Conservation (phyloP, 2,329 filamentous ascomycete species). For the Tolypocladium endophyticum region DNA sequence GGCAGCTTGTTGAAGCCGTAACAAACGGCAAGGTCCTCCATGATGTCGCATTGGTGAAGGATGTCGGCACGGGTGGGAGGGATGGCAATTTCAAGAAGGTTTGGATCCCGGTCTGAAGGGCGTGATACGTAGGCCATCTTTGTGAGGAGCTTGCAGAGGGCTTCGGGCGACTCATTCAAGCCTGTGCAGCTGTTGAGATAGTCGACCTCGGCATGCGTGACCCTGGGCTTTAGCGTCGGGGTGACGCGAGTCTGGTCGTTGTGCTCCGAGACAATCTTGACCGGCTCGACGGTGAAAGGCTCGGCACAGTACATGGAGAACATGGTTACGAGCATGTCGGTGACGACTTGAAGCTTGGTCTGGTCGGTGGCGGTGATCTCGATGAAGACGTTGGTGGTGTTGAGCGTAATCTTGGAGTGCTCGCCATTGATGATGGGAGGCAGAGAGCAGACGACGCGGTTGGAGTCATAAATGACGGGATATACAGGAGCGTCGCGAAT, state of each 20-base stretch:
- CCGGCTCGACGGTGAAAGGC: slow-evolving; percentile 84
- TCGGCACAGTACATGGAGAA: slow-evolving; percentile 87
- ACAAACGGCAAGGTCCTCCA: slow-evolving; percentile 95
- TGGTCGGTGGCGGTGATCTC: slow-evolving; percentile 93
- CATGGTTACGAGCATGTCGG: slow-evolving; percentile 94
- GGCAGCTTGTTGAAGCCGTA: slow-evolving; percentile 97
- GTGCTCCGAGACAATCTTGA: slow-evolving; percentile 86
- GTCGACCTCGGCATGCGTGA: slow-evolving; percentile 72
- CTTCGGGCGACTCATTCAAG: slow-evolving; percentile 60
- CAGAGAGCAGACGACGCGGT: slow-evolving; percentile 79
- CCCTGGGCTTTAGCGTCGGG: slow-evolving; percentile 68
- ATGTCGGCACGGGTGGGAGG: slow-evolving; percentile 89
- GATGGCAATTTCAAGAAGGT: slow-evolving; percentile 70
- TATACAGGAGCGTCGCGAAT: slow-evolving; percentile 91
- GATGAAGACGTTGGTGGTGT: slow-evolving; percentile 92
- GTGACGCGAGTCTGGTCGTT: slow-evolving; percentile 74
- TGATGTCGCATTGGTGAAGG: slow-evolving; percentile 92
- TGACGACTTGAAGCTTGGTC: slow-evolving; percentile 93
- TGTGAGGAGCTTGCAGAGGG: slow-evolving; percentile 68
- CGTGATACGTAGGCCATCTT: slow-evolving; percentile 84
- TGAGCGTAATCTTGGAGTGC: slow-evolving; percentile 86
- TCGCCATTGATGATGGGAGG: slow-evolving; percentile 97
- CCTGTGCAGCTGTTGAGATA: slow-evolving; percentile 94
- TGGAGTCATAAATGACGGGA: slow-evolving; percentile 87
- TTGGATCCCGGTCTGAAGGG: slow-evolving; percentile 58